phyloP scores from a whole-genome alignment of 2,329 filamentous ascomycete genomes.

The Arthrobotrys conoides region DNA sequence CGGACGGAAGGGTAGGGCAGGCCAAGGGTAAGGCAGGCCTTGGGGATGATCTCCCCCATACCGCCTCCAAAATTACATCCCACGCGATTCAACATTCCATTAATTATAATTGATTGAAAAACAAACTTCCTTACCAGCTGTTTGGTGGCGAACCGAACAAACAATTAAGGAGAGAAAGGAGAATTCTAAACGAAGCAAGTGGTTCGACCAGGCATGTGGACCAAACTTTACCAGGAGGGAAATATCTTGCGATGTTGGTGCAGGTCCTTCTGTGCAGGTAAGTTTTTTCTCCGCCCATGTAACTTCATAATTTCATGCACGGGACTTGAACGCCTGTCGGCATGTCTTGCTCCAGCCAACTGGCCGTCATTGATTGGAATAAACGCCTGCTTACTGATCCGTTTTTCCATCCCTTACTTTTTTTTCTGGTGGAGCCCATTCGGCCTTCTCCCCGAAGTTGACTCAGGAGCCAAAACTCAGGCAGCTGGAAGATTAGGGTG shows the following conservation, averaged over 20 bases:
- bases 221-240: slow-evolving; percentile 17
- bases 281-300: slow-evolving; percentile 32
- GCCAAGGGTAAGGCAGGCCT: slow-evolving; percentile 24
- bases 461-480: slow-evolving; percentile 38
- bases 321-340: slow-evolving; percentile 29
- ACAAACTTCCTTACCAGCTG: slow-evolving; percentile 6
- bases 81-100: slow-evolving; percentile 54
- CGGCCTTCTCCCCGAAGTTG: slow-evolving; percentile 31
- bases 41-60: slow-evolving; percentile 25
- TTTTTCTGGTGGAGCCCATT: slow-evolving; percentile 17
- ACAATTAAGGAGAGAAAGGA: slow-evolving; percentile 16
- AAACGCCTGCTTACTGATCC: slow-evolving; percentile 34
- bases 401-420: slow-evolving; percentile 36
- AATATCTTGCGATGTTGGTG: slow-evolving; percentile 19
- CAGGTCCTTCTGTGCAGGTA: slow-evolving; percentile 22
- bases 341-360: slow-evolving; percentile 47
- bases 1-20: slow-evolving; percentile 30
- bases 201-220: slow-evolving; percentile 27
- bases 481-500: slow-evolving; percentile 36
- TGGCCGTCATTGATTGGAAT: slow-evolving; percentile 47
- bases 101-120: slow-evolving; percentile 1
- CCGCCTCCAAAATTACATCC: slow-evolving; percentile 58
- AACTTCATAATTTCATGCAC: slow-evolving; percentile 61
- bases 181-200: slow-evolving; percentile 20
- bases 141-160: slow-evolving; percentile 1